A percentile compares a stretch with the other conserved stretches of the same genome.
These are phyloP conservation scores for Zasmidium angulare DNA, from an alignment of 2,329 filamentous ascomycete genomes.

Conservation along the genomic window DNA sequence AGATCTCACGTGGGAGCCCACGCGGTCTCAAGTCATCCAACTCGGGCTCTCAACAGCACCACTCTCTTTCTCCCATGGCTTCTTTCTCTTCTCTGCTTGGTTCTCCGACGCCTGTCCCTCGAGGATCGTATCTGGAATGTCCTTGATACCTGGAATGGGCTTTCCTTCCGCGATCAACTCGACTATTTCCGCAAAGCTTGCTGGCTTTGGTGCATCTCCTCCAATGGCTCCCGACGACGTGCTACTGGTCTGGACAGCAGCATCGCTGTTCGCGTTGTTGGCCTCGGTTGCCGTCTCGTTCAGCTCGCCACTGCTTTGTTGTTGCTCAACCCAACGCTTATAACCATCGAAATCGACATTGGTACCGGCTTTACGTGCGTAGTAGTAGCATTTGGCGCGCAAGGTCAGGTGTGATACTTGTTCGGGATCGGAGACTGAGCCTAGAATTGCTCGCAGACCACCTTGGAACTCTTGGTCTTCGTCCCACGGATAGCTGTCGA, in stretches of 20 bases:
- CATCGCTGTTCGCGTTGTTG: neutral
- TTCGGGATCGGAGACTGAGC: slow-evolving; percentile 55
- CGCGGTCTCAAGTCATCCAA: slow-evolving; percentile 26
- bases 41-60: slow-evolving; percentile 23
- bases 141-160: slow-evolving; percentile 80
- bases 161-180: slow-evolving; percentile 79
- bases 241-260: neutral
- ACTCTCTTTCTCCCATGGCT: slow-evolving; percentile 76
- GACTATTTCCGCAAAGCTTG: slow-evolving; percentile 80
- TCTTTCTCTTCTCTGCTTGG: slow-evolving; percentile 55
- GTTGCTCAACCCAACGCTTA: slow-evolving; percentile 59
- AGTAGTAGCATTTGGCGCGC: slow-evolving; percentile 71
- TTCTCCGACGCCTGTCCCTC: slow-evolving; percentile 64
- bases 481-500: slow-evolving; percentile 67
- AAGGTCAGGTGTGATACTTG: slow-evolving; percentile 59
- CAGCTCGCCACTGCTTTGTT: slow-evolving; percentile 19
- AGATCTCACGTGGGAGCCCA: too few species aligned
- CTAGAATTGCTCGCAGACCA: slow-evolving; percentile 65
- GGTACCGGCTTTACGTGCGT: slow-evolving; percentile 44
- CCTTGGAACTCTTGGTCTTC: slow-evolving; percentile 68
- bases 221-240: slow-evolving; percentile 22
- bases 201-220: slow-evolving; percentile 69
- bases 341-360: slow-evolving; percentile 67
- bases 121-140: slow-evolving; percentile 79
- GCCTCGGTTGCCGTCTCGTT: neutral